phyloP scores from a whole-genome alignment of 495 filamentous ascomycete genomes.

The Rhizodiscina lignyota region DNA sequence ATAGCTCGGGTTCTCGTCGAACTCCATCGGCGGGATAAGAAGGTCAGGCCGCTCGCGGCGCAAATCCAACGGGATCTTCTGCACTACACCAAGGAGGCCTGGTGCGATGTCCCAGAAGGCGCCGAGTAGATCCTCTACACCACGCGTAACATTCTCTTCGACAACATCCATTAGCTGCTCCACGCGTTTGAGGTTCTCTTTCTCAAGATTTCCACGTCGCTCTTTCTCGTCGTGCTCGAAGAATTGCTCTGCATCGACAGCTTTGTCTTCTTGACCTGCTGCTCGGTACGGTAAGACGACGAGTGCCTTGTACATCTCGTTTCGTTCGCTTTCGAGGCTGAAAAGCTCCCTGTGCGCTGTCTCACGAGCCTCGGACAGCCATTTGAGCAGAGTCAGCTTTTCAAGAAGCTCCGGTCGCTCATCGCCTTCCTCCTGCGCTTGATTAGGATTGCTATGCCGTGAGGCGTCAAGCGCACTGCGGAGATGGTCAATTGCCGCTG shows the following conservation, averaged over 20 bases:
- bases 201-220: constrained; percentile 45
- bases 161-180: constrained; percentile 67
- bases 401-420: constrained; percentile 89
- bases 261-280: constrained; percentile 50
- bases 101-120: constrained; percentile 98
- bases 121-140: constrained; percentile 76
- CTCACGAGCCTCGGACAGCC: constrained; percentile 91
- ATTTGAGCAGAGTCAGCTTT: constrained; percentile 86
- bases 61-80: constrained; percentile 46
- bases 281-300: constrained; percentile 68
- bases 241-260: constrained; percentile 59
- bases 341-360: constrained; percentile 68
- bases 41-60: constrained; percentile 27
- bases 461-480: constrained; percentile 55
- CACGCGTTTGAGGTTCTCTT: constrained; percentile 48
- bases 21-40: constrained; percentile 58
- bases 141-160: constrained; percentile 69
- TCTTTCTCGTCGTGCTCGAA: constrained; percentile 62
- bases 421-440: constrained; percentile 84
- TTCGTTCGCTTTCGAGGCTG: constrained; percentile 66
- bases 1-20: constrained; percentile 72
- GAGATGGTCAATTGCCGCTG: constrained; percentile 53
- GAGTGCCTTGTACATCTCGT: constrained; percentile 68
- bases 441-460: constrained; percentile 53
- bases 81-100: constrained; percentile 51